phyloP scores from a whole-genome alignment of 1,284 basidiomycete species.

The Amylostereum chailletii region DNA sequence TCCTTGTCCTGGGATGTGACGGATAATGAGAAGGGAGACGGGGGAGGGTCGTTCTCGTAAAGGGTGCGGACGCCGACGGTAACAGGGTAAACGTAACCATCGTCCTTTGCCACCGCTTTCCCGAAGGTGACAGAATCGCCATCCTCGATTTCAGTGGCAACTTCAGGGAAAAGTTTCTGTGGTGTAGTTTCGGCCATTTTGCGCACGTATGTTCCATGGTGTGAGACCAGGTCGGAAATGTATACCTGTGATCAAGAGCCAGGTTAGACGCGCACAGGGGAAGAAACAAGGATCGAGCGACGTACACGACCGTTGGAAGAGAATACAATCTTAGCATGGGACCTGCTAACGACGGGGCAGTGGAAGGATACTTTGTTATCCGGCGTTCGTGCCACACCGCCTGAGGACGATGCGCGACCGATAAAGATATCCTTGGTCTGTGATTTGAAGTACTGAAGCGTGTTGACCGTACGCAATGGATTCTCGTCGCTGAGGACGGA shows the following conservation, averaged over 20 bases:
- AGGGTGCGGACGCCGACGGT: conserved; percentile 49
- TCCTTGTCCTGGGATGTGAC: conserved; percentile 7
- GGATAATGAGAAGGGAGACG: conserved; percentile 8
- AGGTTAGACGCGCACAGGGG: conserved; percentile 7
- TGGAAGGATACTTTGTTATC: conserved; percentile 40
- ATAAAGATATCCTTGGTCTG: conserved; percentile 40
- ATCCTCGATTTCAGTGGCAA: conserved; percentile 40
- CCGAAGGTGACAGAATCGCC: conserved; percentile 67
- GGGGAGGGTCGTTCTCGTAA: conserved; percentile 18
- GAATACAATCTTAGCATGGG: conserved; percentile 59
- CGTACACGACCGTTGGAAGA: conserved; percentile 49
- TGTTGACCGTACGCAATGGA: conserved; percentile 3
- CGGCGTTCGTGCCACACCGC: conserved; percentile 18
- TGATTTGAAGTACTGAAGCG: conserved; percentile 9
- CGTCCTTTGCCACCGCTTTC: conserved; percentile 55
- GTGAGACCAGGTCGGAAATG: conserved; percentile 49
- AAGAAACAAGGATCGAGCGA: conserved; percentile 13
- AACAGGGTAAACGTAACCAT: conserved; percentile 49
- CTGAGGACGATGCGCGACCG: conserved; percentile 39
- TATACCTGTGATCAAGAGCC: conserved; percentile 32
- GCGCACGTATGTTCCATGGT: conserved; percentile 54
- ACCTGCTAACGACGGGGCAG: conserved; percentile 58
- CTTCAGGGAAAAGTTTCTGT: conserved; percentile 35
- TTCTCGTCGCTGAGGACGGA: conserved; percentile 11
- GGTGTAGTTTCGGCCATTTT: conserved; percentile 36